Evolutionary conservation across 2,329 filamentous ascomycete genomes (phyloP).

Genomic region (Triangularia setosa): DNA sequence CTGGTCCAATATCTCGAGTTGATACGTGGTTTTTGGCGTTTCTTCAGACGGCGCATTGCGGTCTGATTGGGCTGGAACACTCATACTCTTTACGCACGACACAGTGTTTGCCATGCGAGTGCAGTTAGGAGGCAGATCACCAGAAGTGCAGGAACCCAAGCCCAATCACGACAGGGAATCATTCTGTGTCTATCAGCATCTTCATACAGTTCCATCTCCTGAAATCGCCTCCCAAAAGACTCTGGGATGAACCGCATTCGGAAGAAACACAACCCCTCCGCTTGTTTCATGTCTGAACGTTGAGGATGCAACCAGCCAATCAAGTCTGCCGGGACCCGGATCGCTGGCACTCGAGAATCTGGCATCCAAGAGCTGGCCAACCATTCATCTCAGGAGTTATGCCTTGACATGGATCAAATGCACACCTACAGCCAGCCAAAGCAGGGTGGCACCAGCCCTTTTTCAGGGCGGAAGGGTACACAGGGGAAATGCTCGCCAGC

Average conservation of each 20-base stretch:
- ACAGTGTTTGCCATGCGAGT: neutral
- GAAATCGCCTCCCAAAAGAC: constrained; percentile 2
- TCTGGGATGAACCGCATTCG: constrained; percentile 16
- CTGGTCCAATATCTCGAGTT: constrained; percentile 2
- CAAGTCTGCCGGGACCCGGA: constrained; percentile 7
- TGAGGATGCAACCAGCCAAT: constrained; percentile 24
- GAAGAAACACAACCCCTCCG: constrained; percentile 25
- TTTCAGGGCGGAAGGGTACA: constrained; percentile 13
- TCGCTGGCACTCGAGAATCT: constrained; percentile 23
- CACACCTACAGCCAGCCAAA: constrained; percentile 28
- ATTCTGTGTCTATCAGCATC: neutral
- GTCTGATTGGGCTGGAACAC: constrained; percentile 16
- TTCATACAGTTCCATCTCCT: neutral
- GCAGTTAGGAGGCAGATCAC: neutral
- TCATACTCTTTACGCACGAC: neutral
- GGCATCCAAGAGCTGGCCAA: constrained; percentile 13
- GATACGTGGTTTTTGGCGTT: constrained; percentile 8
- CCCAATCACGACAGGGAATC: neutral
- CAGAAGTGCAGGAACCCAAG: neutral
- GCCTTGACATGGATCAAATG: constrained; percentile 21
- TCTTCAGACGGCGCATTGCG: neutral
- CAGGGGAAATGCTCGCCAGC: neutral
- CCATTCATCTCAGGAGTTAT: constrained; percentile 28
- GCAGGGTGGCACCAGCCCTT: constrained; percentile 20
- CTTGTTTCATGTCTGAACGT: constrained; percentile 32